Percentiles rank a stretch among this genome's conserved stretches.
phyloP scores from a whole-genome alignment of 805 yeast genomes.

The Teunomyces stri region DNA sequence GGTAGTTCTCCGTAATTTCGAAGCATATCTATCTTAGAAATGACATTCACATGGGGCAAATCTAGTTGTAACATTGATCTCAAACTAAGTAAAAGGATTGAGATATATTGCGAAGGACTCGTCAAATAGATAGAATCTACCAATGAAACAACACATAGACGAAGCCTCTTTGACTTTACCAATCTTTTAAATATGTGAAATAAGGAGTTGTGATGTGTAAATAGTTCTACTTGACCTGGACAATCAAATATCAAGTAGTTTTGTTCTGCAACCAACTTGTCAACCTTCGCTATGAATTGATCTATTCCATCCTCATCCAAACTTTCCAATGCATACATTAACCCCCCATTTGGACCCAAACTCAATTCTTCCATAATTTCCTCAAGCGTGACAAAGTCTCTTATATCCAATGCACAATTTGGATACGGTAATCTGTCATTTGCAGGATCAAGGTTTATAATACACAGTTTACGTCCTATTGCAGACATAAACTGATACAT shows the following conservation, averaged over 20 bases:
- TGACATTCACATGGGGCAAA: constrained; percentile 88
- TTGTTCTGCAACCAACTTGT: constrained; percentile 48
- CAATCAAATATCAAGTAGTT: constrained; percentile 81
- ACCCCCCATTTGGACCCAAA: constrained; percentile 88
- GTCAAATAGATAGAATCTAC: constrained; percentile 82
- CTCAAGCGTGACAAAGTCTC: constrained; percentile 73
- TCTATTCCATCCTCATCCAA: constrained; percentile 46
- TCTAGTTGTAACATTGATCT: constrained; percentile 92
- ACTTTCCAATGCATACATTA: constrained; percentile 76
- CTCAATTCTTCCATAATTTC: constrained; percentile 71
- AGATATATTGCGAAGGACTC: constrained; percentile 84
- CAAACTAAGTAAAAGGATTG: constrained; percentile 73
- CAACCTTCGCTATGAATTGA: constrained; percentile 54
- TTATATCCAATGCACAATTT: constrained; percentile 65
- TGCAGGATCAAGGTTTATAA: constrained; percentile 91
- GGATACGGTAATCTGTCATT: constrained; percentile 71
- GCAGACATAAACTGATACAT: constrained; percentile 90
- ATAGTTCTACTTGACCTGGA: constrained; percentile 95
- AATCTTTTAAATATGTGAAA: constrained; percentile 63
- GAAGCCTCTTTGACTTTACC: constrained; percentile 53
- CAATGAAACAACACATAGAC: constrained; percentile 81
- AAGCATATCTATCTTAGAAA: constrained; percentile 85
- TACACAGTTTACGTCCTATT: constrained; percentile 84
- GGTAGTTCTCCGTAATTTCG: constrained; percentile 78
- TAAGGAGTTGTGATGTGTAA: constrained; percentile 83